Conservation (phyloP, 192 early-diverging fungal species). For the Rhizoclosmatium sp. region DNA sequence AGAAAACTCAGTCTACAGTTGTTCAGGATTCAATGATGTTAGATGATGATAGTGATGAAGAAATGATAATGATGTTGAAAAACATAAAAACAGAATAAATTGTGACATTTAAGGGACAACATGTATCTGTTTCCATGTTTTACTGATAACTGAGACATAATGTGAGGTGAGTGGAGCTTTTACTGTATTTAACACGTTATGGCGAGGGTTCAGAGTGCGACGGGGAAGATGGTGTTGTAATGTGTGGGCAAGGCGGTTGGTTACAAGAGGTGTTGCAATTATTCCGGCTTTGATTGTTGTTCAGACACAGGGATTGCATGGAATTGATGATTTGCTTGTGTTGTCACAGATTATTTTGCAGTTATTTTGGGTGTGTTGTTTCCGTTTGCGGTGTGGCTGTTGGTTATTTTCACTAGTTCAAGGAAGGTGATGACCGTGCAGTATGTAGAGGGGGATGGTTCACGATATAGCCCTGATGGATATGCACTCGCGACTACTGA, state of each 20-base stretch:
- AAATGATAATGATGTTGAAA: too few relatives aligned
- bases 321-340: constrained; percentile 63
- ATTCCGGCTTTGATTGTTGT: constrained; percentile 70
- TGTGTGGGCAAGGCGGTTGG: constrained; percentile 58
- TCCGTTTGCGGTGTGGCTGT: constrained; percentile 73
- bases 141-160: too few relatives aligned
- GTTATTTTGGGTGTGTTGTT: constrained; percentile 74
- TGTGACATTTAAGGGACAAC: too few relatives aligned
- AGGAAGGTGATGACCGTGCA: constrained; percentile 47
- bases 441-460: constrained; percentile 6
- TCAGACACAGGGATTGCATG: constrained; percentile 58
- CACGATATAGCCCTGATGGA: background rate
- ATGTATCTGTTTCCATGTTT: too few relatives aligned
- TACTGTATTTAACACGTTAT: too few relatives aligned
- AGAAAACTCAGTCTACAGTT: background rate
- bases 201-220: too few relatives aligned
- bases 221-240: constrained; percentile 26
- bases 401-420: constrained; percentile 72
- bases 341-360: constrained; percentile 70
- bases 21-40: too few relatives aligned
- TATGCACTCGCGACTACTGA: constrained; percentile 4
- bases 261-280: constrained; percentile 71
- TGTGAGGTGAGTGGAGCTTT: too few relatives aligned
- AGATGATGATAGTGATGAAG: too few relatives aligned
- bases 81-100: too few relatives aligned